Evolutionary conservation across 768 basidiomycete species (phyloP).

Genomic region (Phanerochaete carnosa): DNA sequence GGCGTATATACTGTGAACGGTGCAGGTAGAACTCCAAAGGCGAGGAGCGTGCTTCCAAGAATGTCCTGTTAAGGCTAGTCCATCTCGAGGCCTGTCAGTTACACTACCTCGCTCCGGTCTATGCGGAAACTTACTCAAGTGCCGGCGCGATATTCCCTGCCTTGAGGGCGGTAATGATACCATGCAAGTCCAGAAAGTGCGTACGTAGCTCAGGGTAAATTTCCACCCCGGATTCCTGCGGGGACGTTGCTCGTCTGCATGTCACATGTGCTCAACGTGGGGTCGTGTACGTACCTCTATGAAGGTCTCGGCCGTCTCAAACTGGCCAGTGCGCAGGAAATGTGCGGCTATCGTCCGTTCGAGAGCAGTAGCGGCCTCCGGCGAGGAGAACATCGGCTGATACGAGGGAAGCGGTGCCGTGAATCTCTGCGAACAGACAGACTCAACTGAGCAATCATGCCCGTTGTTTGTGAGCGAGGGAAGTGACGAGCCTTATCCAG

Average conservation of each 20-base stretch:
- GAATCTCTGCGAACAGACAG: conserved; percentile 36
- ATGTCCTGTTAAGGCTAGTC: conserved; percentile 62
- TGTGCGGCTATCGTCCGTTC: conserved; percentile 73
- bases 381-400: conserved; percentile 61
- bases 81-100: conserved; percentile 52
- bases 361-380: conserved; percentile 54
- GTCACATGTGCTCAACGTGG: not conserved
- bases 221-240: conserved; percentile 64
- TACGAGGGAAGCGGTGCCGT: conserved; percentile 63
- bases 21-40: conserved; percentile 88
- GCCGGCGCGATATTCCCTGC: conserved; percentile 71
- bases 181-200: conserved; percentile 68
- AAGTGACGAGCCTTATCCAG: conserved; percentile 74
- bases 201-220: conserved; percentile 47
- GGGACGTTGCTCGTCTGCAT: conserved; percentile 2
- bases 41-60: conserved; percentile 68
- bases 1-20: conserved; percentile 82
- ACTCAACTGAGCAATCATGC: conserved; percentile 11
- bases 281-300: conserved; percentile 47
- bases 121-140: conserved; percentile 54
- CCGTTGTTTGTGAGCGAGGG: not conserved
- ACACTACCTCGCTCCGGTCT: not conserved
- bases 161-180: conserved; percentile 65
- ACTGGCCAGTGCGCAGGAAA: conserved; percentile 78
- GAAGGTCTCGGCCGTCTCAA: conserved; percentile 72